Conservation (phyloP, 1,284 basidiomycete genomes). For the Naganishia cerealis region DNA sequence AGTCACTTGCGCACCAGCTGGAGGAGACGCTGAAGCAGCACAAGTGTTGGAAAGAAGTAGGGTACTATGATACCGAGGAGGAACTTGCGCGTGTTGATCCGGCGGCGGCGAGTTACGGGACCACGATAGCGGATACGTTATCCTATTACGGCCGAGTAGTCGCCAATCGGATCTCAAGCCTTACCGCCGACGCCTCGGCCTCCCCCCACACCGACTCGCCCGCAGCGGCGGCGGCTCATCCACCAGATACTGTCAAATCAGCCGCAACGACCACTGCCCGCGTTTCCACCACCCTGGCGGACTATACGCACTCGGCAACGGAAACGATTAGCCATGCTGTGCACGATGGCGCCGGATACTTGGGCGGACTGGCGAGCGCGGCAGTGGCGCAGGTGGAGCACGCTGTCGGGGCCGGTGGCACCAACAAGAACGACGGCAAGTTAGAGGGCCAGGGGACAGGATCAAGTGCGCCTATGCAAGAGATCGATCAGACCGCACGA, state of each 20-base stretch:
- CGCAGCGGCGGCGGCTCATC: conserved; percentile 39
- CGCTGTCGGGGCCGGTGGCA: conserved; percentile 44
- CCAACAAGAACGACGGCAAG: conserved; percentile 25
- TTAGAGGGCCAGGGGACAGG: conserved; percentile 45
- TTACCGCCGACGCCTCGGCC: conserved; percentile 38
- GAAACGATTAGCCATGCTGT: conserved; percentile 37
- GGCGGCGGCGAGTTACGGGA: conserved; percentile 40
- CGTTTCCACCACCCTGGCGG: conserved; percentile 37
- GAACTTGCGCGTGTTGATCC: conserved; percentile 42
- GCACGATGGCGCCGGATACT: conserved; percentile 42
- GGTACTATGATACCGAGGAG: conserved; percentile 52
- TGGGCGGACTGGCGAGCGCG: conserved; percentile 33
- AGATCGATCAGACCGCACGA: conserved; percentile 20
- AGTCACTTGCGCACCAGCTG: conserved; percentile 42
- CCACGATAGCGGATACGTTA: conserved; percentile 44
- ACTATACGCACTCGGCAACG: conserved; percentile 38
- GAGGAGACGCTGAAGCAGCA: conserved; percentile 45
- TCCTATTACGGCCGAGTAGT: conserved; percentile 40
- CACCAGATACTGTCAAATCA: conserved; percentile 22
- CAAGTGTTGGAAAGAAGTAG: conserved; percentile 46
- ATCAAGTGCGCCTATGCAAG: conserved; percentile 47
- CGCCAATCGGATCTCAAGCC: conserved; percentile 38
- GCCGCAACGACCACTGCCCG: conserved; percentile 28
- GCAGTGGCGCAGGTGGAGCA: conserved; percentile 42
- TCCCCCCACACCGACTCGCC: conserved; percentile 34